These are phyloP conservation scores for Prunus mume DNA, from an alignment of 306 rosid species.

Conservation along the genomic window DNA sequence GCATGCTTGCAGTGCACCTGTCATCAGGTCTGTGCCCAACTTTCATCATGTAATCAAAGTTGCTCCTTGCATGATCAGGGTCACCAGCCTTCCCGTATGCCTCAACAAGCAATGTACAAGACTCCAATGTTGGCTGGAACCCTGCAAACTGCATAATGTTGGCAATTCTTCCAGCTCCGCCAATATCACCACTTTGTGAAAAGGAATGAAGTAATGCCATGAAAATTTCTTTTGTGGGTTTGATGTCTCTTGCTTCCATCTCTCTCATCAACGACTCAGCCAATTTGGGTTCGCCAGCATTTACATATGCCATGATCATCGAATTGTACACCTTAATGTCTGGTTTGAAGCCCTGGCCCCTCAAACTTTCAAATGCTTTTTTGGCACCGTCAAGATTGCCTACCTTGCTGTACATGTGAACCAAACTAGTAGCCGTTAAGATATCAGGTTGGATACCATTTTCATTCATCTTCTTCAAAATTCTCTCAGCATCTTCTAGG, in stretches of 20 bases:
- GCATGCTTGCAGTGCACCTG: conserved; percentile 74
- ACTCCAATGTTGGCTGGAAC: conserved; percentile 44
- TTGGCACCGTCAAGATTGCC: conserved; percentile 63
- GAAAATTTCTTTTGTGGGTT: conserved; percentile 58
- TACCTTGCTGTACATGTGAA: conserved; percentile 78
- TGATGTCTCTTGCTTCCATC: conserved; percentile 60
- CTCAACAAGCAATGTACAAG: conserved; percentile 64
- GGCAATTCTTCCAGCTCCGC: conserved; percentile 47
- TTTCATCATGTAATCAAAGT: conserved; percentile 60
- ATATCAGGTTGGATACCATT: conserved; percentile 55
- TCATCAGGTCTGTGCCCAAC: conserved; percentile 71
- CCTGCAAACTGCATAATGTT: conserved; percentile 63
- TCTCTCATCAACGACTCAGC: conserved; percentile 57
- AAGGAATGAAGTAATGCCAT: conserved; percentile 62
- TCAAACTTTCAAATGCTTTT: conserved; percentile 62
- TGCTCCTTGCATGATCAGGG: conserved; percentile 54
- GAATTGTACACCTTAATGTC: conserved; percentile 55
- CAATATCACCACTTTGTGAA: conserved; percentile 43
- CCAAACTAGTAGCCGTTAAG: conserved; percentile 44
- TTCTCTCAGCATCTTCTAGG: conserved; percentile 70
- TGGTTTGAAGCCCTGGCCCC: conserved; percentile 62
- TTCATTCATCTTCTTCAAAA: conserved; percentile 68
- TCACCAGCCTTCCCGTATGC: conserved; percentile 43
- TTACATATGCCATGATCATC: conserved; percentile 70
- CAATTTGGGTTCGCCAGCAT: conserved; percentile 48